Base-by-base conservation (phyloP, 495 filamentous ascomycete genomes). In the Usnea hakonensis region DNA sequence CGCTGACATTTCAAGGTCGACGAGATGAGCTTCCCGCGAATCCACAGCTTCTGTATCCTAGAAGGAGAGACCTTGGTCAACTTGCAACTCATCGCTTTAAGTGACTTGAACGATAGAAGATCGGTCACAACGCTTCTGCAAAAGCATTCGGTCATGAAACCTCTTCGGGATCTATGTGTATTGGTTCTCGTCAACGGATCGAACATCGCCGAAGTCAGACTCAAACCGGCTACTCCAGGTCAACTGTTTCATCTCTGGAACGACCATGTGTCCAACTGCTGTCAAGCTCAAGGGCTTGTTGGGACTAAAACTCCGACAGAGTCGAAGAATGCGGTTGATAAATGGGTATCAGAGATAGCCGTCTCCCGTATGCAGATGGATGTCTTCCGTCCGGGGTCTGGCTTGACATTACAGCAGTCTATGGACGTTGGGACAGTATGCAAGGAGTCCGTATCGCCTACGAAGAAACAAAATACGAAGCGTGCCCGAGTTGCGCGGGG, bases 51-150 rank as follows among this genome's bases (percentile, higher is more conserved):
- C 54, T 55, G 37, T 2, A n/a, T 36, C 21, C 32, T 26, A 26
- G 64, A 66, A 21, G 60, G 38, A 28, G 60, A 63, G 17, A 28
- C 40, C 6, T 55, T 40, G 26, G 28, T 62, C 21, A 52, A 28
- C 21, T 55, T 65, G 43, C 54, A 55, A 41, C 46, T 65, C 35
- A 58, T 32, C 19, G 21, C 60, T 35, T 37, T 65, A 5, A 43
- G 58, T 46, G 55, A 65, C 17, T 52, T 64, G 37, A 38, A 43
- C 19, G 60, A 63, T 32, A 37, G 36, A 13, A 58, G 60, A 40
- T 44, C 14, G 23, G 64, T 26, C 41, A 40, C 55, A 30, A 66
- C 55, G 17, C 60, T 66, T 9, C 35, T 66, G 8, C 30, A 21
- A 35, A 36, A 35, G 13, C 33, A 30, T 37, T 66, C 60, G 21